Evolutionary conservation across 805 yeast genomes (phyloP), one percentile per base, ranked within the genome.

Genomic region (Saturnispora sekii): DNA sequence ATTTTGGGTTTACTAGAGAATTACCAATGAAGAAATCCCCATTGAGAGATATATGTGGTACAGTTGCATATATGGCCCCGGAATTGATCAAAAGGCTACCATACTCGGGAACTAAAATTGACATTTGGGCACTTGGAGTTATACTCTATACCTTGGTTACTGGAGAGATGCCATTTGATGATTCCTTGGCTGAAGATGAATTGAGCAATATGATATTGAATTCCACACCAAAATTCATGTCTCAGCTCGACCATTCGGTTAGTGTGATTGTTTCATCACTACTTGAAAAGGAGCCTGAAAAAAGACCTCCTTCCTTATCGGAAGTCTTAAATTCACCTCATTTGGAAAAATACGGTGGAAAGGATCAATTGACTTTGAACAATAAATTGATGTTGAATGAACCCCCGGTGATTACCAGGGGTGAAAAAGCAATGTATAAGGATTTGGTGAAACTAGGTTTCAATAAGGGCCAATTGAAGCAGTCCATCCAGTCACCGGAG

Each of bases 61-160:
- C 97, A 0, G 79, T 88, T 1, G 94, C 87, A 3, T 90, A 90
- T 60, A 89, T 90, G 96, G 96, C 98, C 0, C 98, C 98, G 0
- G 98, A 90, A 59, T 68, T 93, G 49, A 67, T 89, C 14, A 67
- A 69, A 45, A 72, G 79, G 49, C 73, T 76, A 48, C 78, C 79
- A 38, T 88, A 88, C 60, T 78, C 79, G 35, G 97, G 97, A 0
- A 73, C 77, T 51, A 80, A 82, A 53, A 78, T 80, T 2, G 98
- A 90, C 59, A 78, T 84, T 6, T 90, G 98, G 98, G 77, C 96
- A 0, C 63, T 90, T 50, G 98, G 98, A 1, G 76, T 93, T 10
- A 87, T 93, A 12, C 64, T 90, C 8, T 93, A 81, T 59, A 88
- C 97, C 0, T 70, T 90, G 73, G 57, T 86, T 0, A 77, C 81